Conservation (phyloP, 441 rosid species). For the Capsella rubella region DNA sequence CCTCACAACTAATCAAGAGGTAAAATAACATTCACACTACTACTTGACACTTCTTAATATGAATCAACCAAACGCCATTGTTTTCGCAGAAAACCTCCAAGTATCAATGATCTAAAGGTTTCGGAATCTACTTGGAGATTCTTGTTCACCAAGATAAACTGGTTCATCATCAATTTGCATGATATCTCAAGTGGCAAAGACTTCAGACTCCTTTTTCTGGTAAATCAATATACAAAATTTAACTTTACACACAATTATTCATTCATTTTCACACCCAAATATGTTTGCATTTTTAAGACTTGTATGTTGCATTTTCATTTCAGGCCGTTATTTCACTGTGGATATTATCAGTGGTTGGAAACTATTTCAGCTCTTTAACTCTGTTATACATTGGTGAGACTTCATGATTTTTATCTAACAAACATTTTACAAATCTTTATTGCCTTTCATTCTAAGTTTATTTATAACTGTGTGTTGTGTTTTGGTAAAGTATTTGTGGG, state of each 20-base stretch:
- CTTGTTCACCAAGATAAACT: conserved; percentile 43
- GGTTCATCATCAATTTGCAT: conserved; percentile 45
- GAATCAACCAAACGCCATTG: not conserved
- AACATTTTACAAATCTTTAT: not conserved
- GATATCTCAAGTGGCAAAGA: conserved; percentile 55
- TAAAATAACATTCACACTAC: conserved; percentile 23
- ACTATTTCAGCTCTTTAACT: conserved; percentile 52
- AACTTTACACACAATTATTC: not conserved
- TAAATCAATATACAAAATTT: conserved; percentile 24
- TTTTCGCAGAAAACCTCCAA: conserved; percentile 51
- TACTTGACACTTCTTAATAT: conserved; percentile 8
- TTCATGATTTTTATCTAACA: conserved; percentile 1
- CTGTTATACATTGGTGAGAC: conserved; percentile 56
- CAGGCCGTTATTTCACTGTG: conserved; percentile 56
- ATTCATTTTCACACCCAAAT: not conserved
- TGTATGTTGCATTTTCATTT: conserved; percentile 3
- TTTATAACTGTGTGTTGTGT: not conserved
- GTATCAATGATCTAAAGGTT: conserved; percentile 43
- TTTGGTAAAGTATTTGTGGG: conserved; percentile 51
- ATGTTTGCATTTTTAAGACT: not conserved
- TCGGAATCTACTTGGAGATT: conserved; percentile 49
- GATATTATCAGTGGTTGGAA: conserved; percentile 58
- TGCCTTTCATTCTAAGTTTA: not conserved
- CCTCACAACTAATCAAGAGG: conserved; percentile 51
- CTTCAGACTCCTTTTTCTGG: conserved; percentile 50